Evolutionary conservation across 169 alveolate genomes (phyloP), one percentile per base, ranked within the genome.

Genomic region (Eimeria nieschulzi): DNA sequence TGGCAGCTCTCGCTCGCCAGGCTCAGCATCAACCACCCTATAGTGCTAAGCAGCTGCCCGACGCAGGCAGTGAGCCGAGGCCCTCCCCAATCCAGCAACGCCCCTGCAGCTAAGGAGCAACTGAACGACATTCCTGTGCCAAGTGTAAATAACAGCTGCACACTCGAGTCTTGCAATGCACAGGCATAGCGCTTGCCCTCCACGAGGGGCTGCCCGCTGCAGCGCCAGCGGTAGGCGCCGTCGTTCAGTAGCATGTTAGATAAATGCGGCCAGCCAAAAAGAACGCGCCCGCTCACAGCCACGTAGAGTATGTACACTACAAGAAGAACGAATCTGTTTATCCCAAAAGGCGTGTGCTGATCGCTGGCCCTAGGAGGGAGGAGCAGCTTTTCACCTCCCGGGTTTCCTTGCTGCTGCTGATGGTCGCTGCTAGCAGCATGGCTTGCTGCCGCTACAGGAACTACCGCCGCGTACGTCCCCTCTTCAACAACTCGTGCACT

Each of bases 201-300:
- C 1, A 39, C 80, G 8, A 9, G 53, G 9, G 79, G 86, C 78
- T 90, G 68, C 46, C 72, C 83, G 25, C n/a, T 54, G 54, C 93
- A 90, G 15, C 19, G 72, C 90, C 90, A 76, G 26, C 0, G 3
- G 54, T 25, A 90, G 15, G 90, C 93, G 0, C 90, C 90, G 1
- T 33, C 75, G 9, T 26, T 56, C 0, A 90, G 83, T 70, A 90
- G 83, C 88, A 90, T 78, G 21, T 39, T 59, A 5, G 93, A 90
- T 51, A 90, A 33, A 17, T 63, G 55, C 46, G 93, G 93, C 93
- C 93, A 90, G 9, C 93, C 93, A 68, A 90, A 90, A 21, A 73
- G 53, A 23, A 90, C 93, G 3, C 91, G 10, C 17, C 85, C 90
- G 23, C 80, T 63, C 19, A 72, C 63, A 0, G 82, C 51, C 12